Evolutionary conservation across 495 filamentous ascomycete genomes (phyloP), one percentile per base, ranked within the genome.

Genomic region (Hypoxylon intermedium): DNA sequence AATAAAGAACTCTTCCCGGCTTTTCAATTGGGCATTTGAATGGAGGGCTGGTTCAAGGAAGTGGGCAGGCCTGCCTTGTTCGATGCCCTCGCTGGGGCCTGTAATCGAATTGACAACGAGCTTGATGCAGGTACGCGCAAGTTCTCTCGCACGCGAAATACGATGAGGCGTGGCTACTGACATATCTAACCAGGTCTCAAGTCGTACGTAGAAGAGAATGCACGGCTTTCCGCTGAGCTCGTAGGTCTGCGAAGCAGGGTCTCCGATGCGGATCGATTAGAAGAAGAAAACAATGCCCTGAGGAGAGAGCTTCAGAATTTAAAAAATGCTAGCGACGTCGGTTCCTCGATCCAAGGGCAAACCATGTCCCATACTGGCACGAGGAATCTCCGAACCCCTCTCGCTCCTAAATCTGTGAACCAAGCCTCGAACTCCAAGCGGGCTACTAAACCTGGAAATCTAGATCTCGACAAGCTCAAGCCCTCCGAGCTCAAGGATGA

Each of bases 41-140:
- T 76, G 77, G 72, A 70, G 5, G 71, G 58, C 46, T 79, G 77
- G 78, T 58, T 72, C 28, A 40, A 38, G 46, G 47, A 48, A 31
- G 72, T 60, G 20, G 79, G 75, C 28, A 71, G 67, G 38, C 70
- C 71, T 38, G 68, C 67, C 40, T 61, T 82, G 15, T 59, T 78
- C 24, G 72, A 73, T 23, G 76, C 78, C 13, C 62, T 82, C 6
- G 58, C 72, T 21, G 63, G 65, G 20, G 73, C 62, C 1, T 80
- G 74, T 53, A 74, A 79, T 54, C 51, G 56, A 20, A 66, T 80
- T 49, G 70, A 67, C 36, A 60, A 59, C 1, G 67, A 75, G 24
- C 60, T 81, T 34, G 53, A 58, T 43, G 63, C 53, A 23, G 73
- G 78, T 79, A 53, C 13, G 74, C 70, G 9, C 5, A 68, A 24